These are phyloP conservation scores for Geranium incanum DNA, from an alignment of 441 rosid species.

Conservation along the genomic window DNA sequence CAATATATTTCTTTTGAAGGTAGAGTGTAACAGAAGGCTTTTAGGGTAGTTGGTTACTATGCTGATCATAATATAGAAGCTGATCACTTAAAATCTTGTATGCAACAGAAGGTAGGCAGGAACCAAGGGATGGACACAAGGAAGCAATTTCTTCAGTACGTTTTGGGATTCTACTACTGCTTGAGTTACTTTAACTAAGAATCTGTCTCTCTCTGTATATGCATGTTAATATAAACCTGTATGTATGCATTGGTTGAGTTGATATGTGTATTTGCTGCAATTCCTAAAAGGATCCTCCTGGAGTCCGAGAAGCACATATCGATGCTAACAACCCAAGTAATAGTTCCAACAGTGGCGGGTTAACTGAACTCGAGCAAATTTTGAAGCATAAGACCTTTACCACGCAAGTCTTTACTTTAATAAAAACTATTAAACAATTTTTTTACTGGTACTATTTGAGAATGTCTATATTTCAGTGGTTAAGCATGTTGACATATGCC, in stretches of 20 bases:
- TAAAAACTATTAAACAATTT: not conserved
- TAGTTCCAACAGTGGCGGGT: constrained; percentile 28
- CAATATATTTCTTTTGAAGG: not conserved
- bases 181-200: not conserved
- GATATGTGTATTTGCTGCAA: constrained; percentile 23
- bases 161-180: not conserved
- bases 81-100: not conserved
- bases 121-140: constrained; percentile 21
- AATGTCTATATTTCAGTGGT: not conserved
- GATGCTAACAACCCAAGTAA: constrained; percentile 23
- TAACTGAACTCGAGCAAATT: constrained; percentile 43
- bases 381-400: constrained; percentile 61
- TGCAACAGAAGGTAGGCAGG: constrained; percentile 27
- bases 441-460: not conserved
- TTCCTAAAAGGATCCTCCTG: constrained; percentile 29
- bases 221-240: too few species aligned
- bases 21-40: not conserved
- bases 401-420: constrained; percentile 33
- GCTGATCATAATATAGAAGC: not conserved
- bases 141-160: constrained; percentile 34
- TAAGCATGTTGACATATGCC: not conserved
- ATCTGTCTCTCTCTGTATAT: not conserved
- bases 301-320: constrained; percentile 27
- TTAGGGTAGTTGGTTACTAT: not conserved
- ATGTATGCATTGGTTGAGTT: constrained; percentile 2